Evolutionary conservation across 441 rosid species (phyloP).

Genomic region (Hura crepitans): DNA sequence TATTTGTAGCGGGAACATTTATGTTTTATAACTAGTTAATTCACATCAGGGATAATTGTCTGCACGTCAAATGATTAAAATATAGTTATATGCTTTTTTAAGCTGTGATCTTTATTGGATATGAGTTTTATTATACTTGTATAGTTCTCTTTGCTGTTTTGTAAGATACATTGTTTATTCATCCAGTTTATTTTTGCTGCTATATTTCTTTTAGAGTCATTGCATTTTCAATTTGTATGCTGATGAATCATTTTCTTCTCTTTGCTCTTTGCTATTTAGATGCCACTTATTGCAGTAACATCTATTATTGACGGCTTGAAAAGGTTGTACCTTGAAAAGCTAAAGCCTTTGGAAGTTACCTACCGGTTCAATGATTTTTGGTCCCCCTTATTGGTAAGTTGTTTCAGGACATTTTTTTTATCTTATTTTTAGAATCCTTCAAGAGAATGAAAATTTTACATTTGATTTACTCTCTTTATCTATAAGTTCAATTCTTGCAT

Average conservation of each 20-base stretch:
- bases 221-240: neutral
- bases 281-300: constrained; percentile 70
- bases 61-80: neutral
- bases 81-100: neutral
- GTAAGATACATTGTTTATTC: neutral
- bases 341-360: constrained; percentile 77
- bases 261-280: constrained; percentile 32
- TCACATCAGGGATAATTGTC: neutral
- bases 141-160: neutral
- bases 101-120: neutral
- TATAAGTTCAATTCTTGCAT: neutral
- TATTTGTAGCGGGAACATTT: neutral
- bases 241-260: neutral
- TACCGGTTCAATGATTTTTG: constrained; percentile 82
- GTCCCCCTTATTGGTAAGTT: constrained; percentile 68
- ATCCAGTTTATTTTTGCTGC: neutral
- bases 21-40: neutral
- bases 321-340: constrained; percentile 68
- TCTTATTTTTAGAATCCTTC: too few relatives aligned
- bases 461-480: neutral
- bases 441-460: too few relatives aligned
- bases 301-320: constrained; percentile 84
- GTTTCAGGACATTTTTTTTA: neutral
- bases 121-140: neutral
- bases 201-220: neutral